Base-by-base conservation (phyloP, 441 rosid genomes). In the Bruguiera hainesii region DNA sequence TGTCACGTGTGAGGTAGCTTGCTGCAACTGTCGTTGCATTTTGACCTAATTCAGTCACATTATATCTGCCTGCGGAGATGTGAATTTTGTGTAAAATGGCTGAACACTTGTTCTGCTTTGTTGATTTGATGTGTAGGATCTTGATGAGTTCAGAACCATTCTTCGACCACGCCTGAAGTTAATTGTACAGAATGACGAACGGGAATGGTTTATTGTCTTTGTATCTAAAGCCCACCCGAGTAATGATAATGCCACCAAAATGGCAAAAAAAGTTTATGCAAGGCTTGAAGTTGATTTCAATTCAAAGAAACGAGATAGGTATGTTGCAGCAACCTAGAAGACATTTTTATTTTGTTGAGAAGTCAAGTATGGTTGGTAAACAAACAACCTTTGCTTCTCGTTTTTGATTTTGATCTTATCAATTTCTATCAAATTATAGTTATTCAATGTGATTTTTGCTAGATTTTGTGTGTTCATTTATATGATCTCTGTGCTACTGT, bases 231-330 rank as follows among this genome's bases (percentile, higher is more conserved):
- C 98, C 71, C 96, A 90, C 78, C 97, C 99, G 21, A 85, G 80
- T 65, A 93, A 90, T 76, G 99, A 96, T 68, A 88, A 77, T 79
- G 97, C 99, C 66, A 80, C 85, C 63, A 96, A 93, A 79, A 74
- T 83, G 89, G 91, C 90, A 20, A 93, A 93, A 76, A 93, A 85
- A 76, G 96, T 96, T 37, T 96, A 88, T 76, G 89, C 89, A 51
- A 96, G 80, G 84, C 81, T 96, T 71, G 98, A 93, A 87, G 97
- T 89, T 80, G 99, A 93, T 15, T 96, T 96, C 85, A 93, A 88
- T 84, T 78, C 98, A 50, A 93, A 85, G 86, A 96, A 85, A 88
- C 85, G 98, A 79, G 99, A 93, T 71, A 90, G 98, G 98, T 90
- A 72, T 67, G 70, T 50, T 73, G 56, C 58, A 70, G 68, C 48